These are phyloP conservation scores for Phytophthora crassamura DNA, from an alignment of 352 stramenopile genomes.

Conservation along the genomic window DNA sequence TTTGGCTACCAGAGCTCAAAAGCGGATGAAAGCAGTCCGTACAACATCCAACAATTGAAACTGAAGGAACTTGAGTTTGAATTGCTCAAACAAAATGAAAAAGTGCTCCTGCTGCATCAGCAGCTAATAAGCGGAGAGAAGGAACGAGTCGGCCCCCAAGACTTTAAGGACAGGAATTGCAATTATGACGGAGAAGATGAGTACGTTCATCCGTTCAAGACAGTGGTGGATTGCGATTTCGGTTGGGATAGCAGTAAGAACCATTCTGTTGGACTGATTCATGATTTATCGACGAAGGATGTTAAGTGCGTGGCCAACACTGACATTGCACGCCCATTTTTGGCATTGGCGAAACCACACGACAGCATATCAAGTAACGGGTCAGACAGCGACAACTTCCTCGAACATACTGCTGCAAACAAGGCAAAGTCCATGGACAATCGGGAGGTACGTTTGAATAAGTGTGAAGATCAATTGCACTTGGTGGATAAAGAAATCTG, in stretches of 20 bases:
- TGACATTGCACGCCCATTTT: constrained; percentile 15
- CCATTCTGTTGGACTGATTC: not conserved
- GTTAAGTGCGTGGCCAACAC: not conserved
- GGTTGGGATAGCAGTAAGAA: not conserved
- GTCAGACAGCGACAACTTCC: constrained; percentile 2
- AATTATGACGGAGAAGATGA: not conserved
- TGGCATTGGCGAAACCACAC: constrained; percentile 21
- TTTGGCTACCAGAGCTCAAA: constrained; percentile 10
- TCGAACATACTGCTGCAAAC: not conserved
- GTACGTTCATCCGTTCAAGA: not conserved
- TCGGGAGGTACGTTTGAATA: constrained; percentile 12
- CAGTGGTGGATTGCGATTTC: not conserved
- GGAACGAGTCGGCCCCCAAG: not conserved
- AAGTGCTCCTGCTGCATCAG: constrained; percentile 31
- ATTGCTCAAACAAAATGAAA: constrained; percentile 32
- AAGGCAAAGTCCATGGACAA: constrained; percentile 10
- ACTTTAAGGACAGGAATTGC: not conserved
- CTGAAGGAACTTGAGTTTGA: constrained; percentile 24
- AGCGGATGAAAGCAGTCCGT: not conserved
- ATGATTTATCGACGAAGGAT: not conserved
- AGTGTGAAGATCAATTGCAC: not conserved
- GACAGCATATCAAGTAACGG: constrained; percentile 18
- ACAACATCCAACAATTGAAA: not conserved
- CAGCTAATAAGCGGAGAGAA: constrained; percentile 17
- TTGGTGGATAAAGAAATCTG: not conserved